phyloP scores from a whole-genome alignment of 2,329 filamentous ascomycete genomes.

The Pseudocercospora ulei region DNA sequence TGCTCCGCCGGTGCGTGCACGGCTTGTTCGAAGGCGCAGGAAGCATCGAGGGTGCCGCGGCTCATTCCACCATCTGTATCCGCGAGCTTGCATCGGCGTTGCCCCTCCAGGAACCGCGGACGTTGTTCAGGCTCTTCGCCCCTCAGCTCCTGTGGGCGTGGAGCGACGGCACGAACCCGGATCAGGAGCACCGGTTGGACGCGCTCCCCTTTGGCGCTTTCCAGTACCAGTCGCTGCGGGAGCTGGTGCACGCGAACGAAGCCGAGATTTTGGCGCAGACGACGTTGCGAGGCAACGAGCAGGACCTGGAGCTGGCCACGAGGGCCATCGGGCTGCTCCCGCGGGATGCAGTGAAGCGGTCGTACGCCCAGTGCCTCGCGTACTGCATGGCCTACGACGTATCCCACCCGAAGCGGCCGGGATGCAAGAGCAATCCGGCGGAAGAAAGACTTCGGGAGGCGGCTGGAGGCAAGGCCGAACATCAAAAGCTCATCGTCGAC shows the following conservation, averaged over 20 bases:
- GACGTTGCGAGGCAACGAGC: constrained; percentile 66
- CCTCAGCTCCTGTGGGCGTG: constrained; percentile 87
- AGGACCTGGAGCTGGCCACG: constrained; percentile 53
- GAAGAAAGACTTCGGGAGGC: constrained; percentile 52
- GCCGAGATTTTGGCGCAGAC: constrained; percentile 71
- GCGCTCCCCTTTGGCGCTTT: constrained; percentile 79
- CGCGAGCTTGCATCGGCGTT: constrained; percentile 56
- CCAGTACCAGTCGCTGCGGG: constrained; percentile 58
- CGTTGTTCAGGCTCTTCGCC: constrained; percentile 73
- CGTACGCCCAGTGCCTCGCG: constrained; percentile 69
- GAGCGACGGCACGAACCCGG: constrained; percentile 59
- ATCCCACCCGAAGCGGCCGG: constrained; percentile 16
- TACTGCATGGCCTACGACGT: constrained; percentile 77
- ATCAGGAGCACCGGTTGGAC: constrained; percentile 48
- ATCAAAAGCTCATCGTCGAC: constrained; percentile 53
- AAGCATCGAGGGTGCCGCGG: constrained; percentile 53
- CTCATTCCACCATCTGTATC: constrained; percentile 66
- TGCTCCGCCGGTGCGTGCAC: constrained; percentile 79
- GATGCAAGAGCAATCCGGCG: constrained; percentile 36
- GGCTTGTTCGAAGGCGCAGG: constrained; percentile 88
- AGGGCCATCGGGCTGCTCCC: constrained; percentile 45
- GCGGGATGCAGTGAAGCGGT: constrained; percentile 52
- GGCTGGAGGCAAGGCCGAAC: constrained; percentile 55
- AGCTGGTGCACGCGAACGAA: constrained; percentile 61
- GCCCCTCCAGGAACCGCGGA: constrained; percentile 53